Percentiles rank a stretch among this genome's conserved stretches.
These are phyloP conservation scores for Actinomortierella wolfii DNA, from an alignment of 371 early-diverging fungal genomes.

Conservation along the genomic window DNA sequence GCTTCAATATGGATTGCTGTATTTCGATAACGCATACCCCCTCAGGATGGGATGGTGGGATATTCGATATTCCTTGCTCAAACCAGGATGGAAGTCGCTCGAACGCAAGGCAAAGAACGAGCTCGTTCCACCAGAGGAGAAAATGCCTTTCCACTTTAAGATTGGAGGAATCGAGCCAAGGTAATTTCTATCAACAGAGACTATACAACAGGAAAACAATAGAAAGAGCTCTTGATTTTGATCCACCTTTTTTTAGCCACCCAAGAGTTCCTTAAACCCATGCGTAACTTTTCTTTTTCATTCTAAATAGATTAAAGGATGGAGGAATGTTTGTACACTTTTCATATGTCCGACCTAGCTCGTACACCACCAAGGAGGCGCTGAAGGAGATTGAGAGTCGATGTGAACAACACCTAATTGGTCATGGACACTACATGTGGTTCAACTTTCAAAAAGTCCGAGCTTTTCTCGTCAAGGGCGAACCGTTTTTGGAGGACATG, in stretches of 20 bases:
- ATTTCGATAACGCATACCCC: constrained; percentile 44
- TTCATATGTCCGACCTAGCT: constrained; percentile 41
- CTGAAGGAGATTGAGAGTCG: constrained; percentile 44
- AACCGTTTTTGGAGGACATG: constrained; percentile 91
- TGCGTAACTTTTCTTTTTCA: background rate
- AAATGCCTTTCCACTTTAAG: constrained; percentile 52
- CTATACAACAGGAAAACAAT: background rate
- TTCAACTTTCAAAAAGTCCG: constrained; percentile 66
- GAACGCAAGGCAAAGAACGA: constrained; percentile 45
- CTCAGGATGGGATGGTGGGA: constrained; percentile 47
- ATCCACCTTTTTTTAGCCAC: background rate
- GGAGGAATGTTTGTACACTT: constrained; percentile 63
- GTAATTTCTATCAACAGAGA: constrained; percentile 1
- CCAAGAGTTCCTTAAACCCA: constrained; percentile 5
- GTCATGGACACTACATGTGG: constrained; percentile 55
- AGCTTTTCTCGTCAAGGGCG: constrained; percentile 72
- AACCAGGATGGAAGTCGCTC: constrained; percentile 40
- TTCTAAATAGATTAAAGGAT: constrained; percentile 49
- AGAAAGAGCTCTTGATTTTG: too few relatives aligned
- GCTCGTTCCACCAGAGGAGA: constrained; percentile 46
- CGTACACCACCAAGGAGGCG: constrained; percentile 40
- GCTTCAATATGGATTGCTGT: constrained; percentile 35
- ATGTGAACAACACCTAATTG: constrained; percentile 46
- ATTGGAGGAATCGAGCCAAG: constrained; percentile 56
- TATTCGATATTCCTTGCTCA: constrained; percentile 27